Percentiles rank a stretch among this genome's conserved stretches.
Conservation (phyloP, 1,284 basidiomycete genomes). For the Peniophora sp. region DNA sequence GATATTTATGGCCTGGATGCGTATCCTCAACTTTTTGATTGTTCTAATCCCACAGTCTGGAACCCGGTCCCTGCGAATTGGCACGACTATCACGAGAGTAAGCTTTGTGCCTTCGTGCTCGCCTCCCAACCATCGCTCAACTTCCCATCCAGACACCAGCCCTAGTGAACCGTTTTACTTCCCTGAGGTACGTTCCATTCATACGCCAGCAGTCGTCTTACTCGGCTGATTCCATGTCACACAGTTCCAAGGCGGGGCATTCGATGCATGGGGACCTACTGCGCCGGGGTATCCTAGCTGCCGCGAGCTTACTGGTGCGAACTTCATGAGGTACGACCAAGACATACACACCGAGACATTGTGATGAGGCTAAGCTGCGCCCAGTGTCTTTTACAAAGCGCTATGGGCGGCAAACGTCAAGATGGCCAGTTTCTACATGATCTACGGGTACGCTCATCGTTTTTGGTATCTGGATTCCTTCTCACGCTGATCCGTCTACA, state of each 20-base stretch:
- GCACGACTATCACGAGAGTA: conserved; percentile 43
- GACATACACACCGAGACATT: too few species aligned
- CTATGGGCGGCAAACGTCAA: conserved; percentile 75
- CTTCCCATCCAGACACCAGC: conserved; percentile 22
- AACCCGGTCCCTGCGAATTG: conserved; percentile 47
- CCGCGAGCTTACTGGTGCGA: conserved; percentile 51
- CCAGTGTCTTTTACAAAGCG: conserved; percentile 64
- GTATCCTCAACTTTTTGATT: conserved; percentile 70
- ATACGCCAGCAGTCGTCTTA: conserved; percentile 7
- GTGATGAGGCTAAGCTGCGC: too few species aligned
- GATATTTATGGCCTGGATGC: conserved; percentile 53
- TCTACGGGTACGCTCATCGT: conserved; percentile 48
- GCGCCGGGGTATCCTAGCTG: conserved; percentile 51
- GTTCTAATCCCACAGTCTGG: conserved; percentile 58
- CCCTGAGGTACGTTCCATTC: conserved; percentile 43
- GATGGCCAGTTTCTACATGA: conserved; percentile 73
- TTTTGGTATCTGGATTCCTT: neutral
- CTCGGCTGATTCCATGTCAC: conserved; percentile 14
- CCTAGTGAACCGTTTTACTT: conserved; percentile 59
- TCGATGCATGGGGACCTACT: conserved; percentile 65
- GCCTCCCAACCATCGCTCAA: neutral
- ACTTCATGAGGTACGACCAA: conserved; percentile 36
- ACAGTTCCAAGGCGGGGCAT: conserved; percentile 60
- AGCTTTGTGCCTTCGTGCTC: neutral
- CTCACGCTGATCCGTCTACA: conserved; percentile 17